Evolutionary conservation across 305 asterid genomes (phyloP).

Genomic region (Coffea humblotiana): DNA sequence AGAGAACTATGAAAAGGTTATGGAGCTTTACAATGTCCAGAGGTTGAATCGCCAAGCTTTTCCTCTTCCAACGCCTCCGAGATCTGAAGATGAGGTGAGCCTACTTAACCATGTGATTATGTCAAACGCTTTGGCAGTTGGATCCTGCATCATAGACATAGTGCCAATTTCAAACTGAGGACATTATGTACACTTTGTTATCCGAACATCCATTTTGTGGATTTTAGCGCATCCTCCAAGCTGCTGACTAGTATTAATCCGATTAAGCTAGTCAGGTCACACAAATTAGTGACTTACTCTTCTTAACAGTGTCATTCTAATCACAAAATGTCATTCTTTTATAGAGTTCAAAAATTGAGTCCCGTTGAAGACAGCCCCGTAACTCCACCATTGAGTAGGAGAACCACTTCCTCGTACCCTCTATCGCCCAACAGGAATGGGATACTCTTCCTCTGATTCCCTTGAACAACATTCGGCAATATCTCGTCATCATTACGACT

Average conservation of each 20-base stretch:
- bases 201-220: background rate
- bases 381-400: conserved; percentile 67
- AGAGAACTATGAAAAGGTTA: conserved; percentile 78
- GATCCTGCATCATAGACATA: background rate
- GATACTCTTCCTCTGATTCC: conserved; percentile 76
- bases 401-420: conserved; percentile 72
- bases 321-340: background rate
- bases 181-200: background rate
- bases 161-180: background rate
- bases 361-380: conserved; percentile 70
- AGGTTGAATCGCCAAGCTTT: conserved; percentile 84
- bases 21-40: conserved; percentile 88
- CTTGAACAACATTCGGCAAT: conserved; percentile 51
- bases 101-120: background rate
- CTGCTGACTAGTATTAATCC: background rate
- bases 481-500: conserved; percentile 59
- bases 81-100: conserved; percentile 67
- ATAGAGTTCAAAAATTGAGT: conserved; percentile 62
- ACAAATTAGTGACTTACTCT: background rate
- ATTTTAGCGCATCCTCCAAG: background rate
- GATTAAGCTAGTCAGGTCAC: background rate
- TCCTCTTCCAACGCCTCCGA: conserved; percentile 74
- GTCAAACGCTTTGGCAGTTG: background rate
- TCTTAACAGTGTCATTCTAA: background rate
- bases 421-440: conserved; percentile 51